These are phyloP conservation scores for Verticillium longisporum DNA, from an alignment of 2,329 filamentous ascomycete genomes.

Conservation along the genomic window DNA sequence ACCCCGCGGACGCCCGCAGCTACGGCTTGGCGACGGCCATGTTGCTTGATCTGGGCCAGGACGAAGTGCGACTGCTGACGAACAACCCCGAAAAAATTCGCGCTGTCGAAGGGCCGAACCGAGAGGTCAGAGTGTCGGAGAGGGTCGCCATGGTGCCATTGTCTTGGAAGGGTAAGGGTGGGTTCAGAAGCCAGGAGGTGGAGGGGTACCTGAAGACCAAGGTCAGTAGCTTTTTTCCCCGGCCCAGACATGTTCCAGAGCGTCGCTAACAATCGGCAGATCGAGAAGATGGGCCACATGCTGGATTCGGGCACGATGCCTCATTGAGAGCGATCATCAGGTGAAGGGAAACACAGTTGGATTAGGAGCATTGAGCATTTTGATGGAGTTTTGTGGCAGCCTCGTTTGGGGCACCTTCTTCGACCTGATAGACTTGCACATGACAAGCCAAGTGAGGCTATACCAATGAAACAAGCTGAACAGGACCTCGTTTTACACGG, in stretches of 20 bases:
- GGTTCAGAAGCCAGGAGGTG: slow-evolving; percentile 81
- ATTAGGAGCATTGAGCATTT: background rate
- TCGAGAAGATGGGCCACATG: slow-evolving; percentile 85
- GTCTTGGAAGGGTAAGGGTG: slow-evolving; percentile 81
- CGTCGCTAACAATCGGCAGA: slow-evolving; percentile 39
- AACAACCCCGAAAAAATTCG: slow-evolving; percentile 98
- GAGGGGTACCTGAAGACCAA: slow-evolving; percentile 94
- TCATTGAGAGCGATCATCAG: background rate
- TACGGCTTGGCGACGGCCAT: slow-evolving; percentile 97
- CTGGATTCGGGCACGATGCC: slow-evolving; percentile 41
- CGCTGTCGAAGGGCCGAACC: slow-evolving; percentile 84
- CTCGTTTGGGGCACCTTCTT: background rate
- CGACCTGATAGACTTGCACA: background rate
- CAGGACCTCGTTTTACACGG: background rate
- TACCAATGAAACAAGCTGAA: background rate
- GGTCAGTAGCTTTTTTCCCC: slow-evolving; percentile 41
- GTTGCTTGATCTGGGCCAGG: slow-evolving; percentile 75
- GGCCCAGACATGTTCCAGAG: background rate
- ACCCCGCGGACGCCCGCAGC: slow-evolving; percentile 89
- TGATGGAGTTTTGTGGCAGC: background rate
- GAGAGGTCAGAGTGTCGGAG: slow-evolving; percentile 83
- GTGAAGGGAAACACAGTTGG: background rate
- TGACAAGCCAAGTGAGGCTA: background rate
- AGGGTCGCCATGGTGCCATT: slow-evolving; percentile 92
- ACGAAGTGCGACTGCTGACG: slow-evolving; percentile 75